Evolutionary conservation across 2,329 filamentous ascomycete species (phyloP).

Genomic region (Nemania diffusa): DNA sequence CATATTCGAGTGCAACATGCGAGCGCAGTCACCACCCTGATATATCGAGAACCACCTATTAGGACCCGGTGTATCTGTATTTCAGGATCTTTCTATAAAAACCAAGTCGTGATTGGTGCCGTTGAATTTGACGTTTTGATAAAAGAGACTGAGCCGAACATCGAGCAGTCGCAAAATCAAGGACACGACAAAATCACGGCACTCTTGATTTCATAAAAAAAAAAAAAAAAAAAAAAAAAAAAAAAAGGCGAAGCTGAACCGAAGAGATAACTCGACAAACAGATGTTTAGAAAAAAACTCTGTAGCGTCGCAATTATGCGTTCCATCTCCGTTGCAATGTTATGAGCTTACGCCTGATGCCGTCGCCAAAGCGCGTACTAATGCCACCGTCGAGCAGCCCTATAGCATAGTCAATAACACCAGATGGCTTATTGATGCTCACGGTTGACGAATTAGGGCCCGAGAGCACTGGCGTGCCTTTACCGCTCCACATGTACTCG

Average conservation of each 20-base stretch:
- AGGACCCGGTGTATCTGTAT: neutral
- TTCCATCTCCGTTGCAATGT: constrained; percentile 45
- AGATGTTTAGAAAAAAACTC: too few species aligned
- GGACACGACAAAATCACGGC: neutral
- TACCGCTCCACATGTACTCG: constrained; percentile 53
- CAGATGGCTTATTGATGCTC: constrained; percentile 52
- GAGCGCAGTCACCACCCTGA: neutral
- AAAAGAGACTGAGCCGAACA: neutral
- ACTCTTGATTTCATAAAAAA: too few species aligned
- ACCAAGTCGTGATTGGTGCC: neutral
- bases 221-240: too few species aligned
- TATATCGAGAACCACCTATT: neutral
- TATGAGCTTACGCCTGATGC: constrained; percentile 58
- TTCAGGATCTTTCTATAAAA: neutral
- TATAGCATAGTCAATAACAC: constrained; percentile 56
- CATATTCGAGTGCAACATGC: neutral
- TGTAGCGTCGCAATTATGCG: neutral
- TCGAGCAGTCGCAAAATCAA: neutral
- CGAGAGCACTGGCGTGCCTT: constrained; percentile 53
- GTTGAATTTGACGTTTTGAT: neutral
- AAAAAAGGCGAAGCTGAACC: too few species aligned
- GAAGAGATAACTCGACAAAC: too few species aligned
- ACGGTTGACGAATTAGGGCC: constrained; percentile 49
- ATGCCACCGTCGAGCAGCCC: constrained; percentile 53
- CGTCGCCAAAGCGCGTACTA: constrained; percentile 58